Percentiles rank a stretch among this genome's conserved stretches.
phyloP scores from a whole-genome alignment of 2,329 filamentous ascomycete genomes.

The Aureobasidium sp. region DNA sequence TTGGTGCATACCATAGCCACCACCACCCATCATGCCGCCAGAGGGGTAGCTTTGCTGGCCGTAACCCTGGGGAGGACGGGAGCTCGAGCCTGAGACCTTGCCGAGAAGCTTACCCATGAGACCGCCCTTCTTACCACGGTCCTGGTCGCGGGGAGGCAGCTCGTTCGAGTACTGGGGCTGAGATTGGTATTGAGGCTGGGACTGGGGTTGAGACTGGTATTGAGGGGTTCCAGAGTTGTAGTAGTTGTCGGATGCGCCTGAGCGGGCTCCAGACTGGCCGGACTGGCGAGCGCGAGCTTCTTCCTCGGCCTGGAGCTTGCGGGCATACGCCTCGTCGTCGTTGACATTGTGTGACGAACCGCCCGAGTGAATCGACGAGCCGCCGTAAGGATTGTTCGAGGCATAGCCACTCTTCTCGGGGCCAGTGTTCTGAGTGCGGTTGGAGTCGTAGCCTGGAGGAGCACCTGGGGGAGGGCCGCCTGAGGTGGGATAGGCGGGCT shows the following conservation, averaged over 20 bases:
- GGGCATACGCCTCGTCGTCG: slow-evolving; percentile 67
- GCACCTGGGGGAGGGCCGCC: slow-evolving; percentile 46
- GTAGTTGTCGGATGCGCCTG: slow-evolving; percentile 42
- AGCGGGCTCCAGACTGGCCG: slow-evolving; percentile 27
- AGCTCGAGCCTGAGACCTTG: slow-evolving; percentile 31
- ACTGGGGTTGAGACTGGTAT: slow-evolving; percentile 5
- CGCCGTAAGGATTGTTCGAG: slow-evolving; percentile 65
- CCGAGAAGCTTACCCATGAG: slow-evolving; percentile 49
- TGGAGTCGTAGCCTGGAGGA: slow-evolving; percentile 60
- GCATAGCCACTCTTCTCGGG: slow-evolving; percentile 43
- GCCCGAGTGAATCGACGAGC: slow-evolving; percentile 25
- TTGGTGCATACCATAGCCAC: slow-evolving; percentile 21
- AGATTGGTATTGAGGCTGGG: slow-evolving; percentile 16
- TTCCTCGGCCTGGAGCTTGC: slow-evolving; percentile 77
- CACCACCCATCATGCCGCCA: slow-evolving; percentile 16
- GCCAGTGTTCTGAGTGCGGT: slow-evolving; percentile 31
- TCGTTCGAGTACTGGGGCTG: slow-evolving; percentile 24
- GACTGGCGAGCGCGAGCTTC: slow-evolving; percentile 46
- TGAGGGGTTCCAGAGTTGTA: slow-evolving; percentile 31
- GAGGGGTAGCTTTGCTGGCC: slow-evolving; percentile 25
- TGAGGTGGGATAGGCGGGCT: slow-evolving; percentile 50
- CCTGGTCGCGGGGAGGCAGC: slow-evolving; percentile 29
- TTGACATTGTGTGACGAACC: slow-evolving; percentile 33
- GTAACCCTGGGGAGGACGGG: slow-evolving; percentile 17
- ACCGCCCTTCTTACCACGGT: slow-evolving; percentile 36